phyloP scores from a whole-genome alignment of 2,329 filamentous ascomycete species.

The Ophioceras dolichostomum region DNA sequence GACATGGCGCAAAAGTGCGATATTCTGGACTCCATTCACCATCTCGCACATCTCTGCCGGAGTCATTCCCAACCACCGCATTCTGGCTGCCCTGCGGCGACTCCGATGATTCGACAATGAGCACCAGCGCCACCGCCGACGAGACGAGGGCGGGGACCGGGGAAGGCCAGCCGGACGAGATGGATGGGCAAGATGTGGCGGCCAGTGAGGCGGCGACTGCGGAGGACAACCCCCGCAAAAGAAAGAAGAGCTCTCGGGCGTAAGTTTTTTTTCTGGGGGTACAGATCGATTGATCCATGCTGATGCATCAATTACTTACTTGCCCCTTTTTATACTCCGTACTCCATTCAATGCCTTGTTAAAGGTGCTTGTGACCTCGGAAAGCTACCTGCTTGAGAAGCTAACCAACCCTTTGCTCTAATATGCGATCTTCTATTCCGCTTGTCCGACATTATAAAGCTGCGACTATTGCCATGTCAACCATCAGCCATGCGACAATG shows the following conservation, averaged over 20 bases:
- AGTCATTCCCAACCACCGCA: neutral
- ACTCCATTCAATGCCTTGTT: too few relatives aligned
- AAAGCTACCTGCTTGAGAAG: too few relatives aligned
- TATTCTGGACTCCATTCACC: too few relatives aligned
- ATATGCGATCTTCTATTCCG: too few relatives aligned
- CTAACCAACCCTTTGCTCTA: too few relatives aligned
- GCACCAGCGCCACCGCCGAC: constrained; percentile 1
- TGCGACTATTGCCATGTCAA: constrained; percentile 35
- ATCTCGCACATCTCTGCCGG: neutral
- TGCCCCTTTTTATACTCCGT: too few relatives aligned
- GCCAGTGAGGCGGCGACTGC: constrained; percentile 5
- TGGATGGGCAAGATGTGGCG: constrained; percentile 5
- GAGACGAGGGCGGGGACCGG: neutral
- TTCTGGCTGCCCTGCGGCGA: too few relatives aligned
- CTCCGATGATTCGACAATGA: constrained; percentile 1
- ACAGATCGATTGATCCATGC: too few relatives aligned
- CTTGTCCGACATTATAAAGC: too few relatives aligned
- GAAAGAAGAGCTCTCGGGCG: constrained; percentile 22
- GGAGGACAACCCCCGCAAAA: constrained; percentile 18
- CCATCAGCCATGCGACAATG: constrained; percentile 35
- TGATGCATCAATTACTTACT: too few relatives aligned
- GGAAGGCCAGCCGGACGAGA: neutral
- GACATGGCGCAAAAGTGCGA: too few relatives aligned
- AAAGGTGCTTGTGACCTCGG: too few relatives aligned
- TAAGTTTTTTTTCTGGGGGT: constrained; percentile 14